Evolutionary conservation across 139 green algal genomes (phyloP).

Genomic region (Tetraselmis chui): DNA sequence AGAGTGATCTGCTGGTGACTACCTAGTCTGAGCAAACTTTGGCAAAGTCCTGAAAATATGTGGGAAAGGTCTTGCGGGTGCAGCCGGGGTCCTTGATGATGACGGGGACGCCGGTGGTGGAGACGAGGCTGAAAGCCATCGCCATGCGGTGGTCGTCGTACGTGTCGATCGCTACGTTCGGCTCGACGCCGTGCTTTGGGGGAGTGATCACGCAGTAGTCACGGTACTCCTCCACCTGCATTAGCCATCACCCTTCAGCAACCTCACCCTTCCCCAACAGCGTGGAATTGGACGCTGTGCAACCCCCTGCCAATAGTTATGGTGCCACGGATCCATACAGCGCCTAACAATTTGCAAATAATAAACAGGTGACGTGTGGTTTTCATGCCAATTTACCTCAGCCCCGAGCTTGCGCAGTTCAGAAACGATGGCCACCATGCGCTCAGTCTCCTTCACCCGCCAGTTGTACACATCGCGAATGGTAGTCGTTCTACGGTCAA

Average conservation of each 20-base stretch:
- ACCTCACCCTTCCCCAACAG: too few species aligned
- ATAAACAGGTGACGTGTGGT: neutral
- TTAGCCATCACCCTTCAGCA: too few species aligned
- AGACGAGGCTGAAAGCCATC: constrained; percentile 85
- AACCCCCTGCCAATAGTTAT: too few species aligned
- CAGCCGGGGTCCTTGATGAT: constrained; percentile 87
- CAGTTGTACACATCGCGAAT: constrained; percentile 97
- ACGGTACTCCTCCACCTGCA: constrained; percentile 77
- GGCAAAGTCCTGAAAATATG: constrained; percentile 79
- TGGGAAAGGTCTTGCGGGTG: constrained; percentile 90
- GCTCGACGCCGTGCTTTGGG: constrained; percentile 34
- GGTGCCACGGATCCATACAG: too few species aligned
- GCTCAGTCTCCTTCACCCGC: constrained; percentile 99
- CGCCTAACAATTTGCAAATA: constrained; percentile 23
- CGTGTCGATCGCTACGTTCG: constrained; percentile 68
- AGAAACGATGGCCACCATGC: constrained; percentile 95
- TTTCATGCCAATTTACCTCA: constrained; percentile 21
- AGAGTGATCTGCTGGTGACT: too few species aligned
- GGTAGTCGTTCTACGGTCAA: constrained; percentile 65
- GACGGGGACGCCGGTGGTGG: constrained; percentile 58
- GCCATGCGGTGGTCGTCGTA: constrained; percentile 97
- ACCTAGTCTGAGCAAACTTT: neutral
- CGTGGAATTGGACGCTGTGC: too few species aligned
- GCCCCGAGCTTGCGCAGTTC: constrained; percentile 88
- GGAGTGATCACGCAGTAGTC: constrained; percentile 96